Base-by-base conservation (phyloP, 805 yeast species). In the Zygosaccharomyces gambellarensis region DNA sequence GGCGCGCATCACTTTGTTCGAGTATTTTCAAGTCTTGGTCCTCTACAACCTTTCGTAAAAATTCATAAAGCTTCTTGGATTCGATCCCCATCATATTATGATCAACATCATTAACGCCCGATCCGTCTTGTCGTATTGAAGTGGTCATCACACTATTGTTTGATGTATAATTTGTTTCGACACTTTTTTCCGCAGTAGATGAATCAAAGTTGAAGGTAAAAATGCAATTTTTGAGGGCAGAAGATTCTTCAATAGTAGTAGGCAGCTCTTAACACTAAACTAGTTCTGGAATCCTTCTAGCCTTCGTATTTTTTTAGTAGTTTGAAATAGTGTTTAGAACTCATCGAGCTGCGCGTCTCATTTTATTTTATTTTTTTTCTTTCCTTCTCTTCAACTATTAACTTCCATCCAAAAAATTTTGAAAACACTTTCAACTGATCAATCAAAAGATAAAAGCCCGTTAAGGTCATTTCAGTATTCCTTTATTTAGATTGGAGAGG, bases 31-130 rank as follows among this genome's bases (percentile, higher is more conserved):
- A n/a, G 34, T 60, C 58, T 22, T 53, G 50, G 3, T 53, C 46
- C 6, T 48, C 56, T 4, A 54, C 56, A 2, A 59, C 51, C 25
- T 38, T 32, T 4, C 55, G 57, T 36, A 59, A 45, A 11, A 49
- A 43, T 21, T 48, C 52, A 40, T 55, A 55, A 17, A 63, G 52
- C 9, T 38, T 28, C 27, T 39, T 36, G 4, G 64, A 60, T 39
- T 48, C 52, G 27, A 61, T 62, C 6, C 65, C 67, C 60, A 55
- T 60, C 63, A 57, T 61, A 32, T 57, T 58, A 34, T 38, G 48
- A 32, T 52, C 56, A 12, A 50, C 55, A 45, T 47, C 53, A 22
- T 48, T 48, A 32, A 52, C 53, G 30, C 49, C 29, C 29, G 43
- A 46, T 12, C 45, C 47, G 11, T 17, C 22, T 32, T 22, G 29